Evolutionary conservation across 768 basidiomycete genomes (phyloP).

Genomic region (Suillus ampliporus): DNA sequence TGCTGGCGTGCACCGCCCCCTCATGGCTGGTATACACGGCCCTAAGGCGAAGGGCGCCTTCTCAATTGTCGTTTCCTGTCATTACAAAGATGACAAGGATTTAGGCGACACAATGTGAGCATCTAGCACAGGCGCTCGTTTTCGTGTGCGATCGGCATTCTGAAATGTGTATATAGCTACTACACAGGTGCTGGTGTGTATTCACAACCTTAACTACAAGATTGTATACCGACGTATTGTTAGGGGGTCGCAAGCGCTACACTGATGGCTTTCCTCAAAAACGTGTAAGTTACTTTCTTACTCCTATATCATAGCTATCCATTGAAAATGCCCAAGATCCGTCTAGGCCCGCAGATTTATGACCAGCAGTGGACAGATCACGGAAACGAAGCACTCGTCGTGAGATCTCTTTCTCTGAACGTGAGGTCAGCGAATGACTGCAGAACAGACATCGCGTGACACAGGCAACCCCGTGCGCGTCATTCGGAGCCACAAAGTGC

Average conservation of each 20-base stretch:
- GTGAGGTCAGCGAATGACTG: background rate
- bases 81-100: constrained; percentile 32
- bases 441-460: constrained; percentile 24
- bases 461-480: constrained; percentile 32
- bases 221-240: background rate
- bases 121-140: background rate
- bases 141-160: background rate
- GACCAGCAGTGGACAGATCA: constrained; percentile 28
- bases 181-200: constrained; percentile 30
- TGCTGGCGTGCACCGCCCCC: constrained; percentile 24
- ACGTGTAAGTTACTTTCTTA: constrained; percentile 24
- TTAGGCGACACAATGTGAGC: constrained; percentile 32
- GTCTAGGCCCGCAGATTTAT: constrained; percentile 25
- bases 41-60: constrained; percentile 13
- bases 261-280: constrained; percentile 17
- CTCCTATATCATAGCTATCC: background rate
- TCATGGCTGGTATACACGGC: constrained; percentile 28
- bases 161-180: constrained; percentile 23
- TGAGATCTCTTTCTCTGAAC: constrained; percentile 8
- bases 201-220: background rate
- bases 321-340: constrained; percentile 15
- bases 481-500: constrained; percentile 25
- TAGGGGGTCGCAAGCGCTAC: constrained; percentile 26
- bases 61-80: constrained; percentile 27
- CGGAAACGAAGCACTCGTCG: constrained; percentile 24